Evolutionary conservation across 164 flowering plant genomes (phyloP), one percentile per base, ranked within the genome.

Genomic region (Liriodendron chinense): DNA sequence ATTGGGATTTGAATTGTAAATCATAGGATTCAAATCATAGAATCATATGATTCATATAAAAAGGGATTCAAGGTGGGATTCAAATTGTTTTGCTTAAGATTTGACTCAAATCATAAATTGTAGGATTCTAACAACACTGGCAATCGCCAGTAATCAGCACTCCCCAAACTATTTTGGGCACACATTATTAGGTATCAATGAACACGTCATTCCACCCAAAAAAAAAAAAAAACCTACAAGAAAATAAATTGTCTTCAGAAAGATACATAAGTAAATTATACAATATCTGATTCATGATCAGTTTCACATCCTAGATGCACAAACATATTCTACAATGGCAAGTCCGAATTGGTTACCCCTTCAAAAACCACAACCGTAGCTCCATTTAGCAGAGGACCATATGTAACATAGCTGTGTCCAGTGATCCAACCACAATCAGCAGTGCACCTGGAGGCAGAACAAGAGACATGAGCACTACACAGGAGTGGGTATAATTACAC

Each of bases 391-490:
- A 96, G n/a, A 25, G 99, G 99, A 76, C 99, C 99, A 81, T 94
- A 96, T 26, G 99, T 89, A 67, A 96, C 96, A 84, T 92, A 96
- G 82, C 98, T 94, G 80, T 96, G 99, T 69, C 98, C 98, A 71
- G 99, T 94, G 80, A 96, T 96, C 99, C 99, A 96, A 78, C 99
- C 99, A 86, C 99, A 96, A 78, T 96, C 99, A 85, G 99, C 98
- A 66, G 98, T 92, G 71, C 98, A 94, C 98, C 98, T 94, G 81
- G 75, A 71, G 50, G 13, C 75, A 62, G 68, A 69, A 70, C 66
- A 23, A 68, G 9, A 53, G 10, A 20, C 24, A 24, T 57, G 28
- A 57, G 67, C 0, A 53, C 43, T 34, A 34, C 43, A 34, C 43
- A 34, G 43, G 43, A 34, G 43, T 34, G 43, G 43, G 43, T 34